Evolutionary conservation across 2,329 filamentous ascomycete genomes (phyloP).

Genomic region (Hymenoscyphus infarciens): DNA sequence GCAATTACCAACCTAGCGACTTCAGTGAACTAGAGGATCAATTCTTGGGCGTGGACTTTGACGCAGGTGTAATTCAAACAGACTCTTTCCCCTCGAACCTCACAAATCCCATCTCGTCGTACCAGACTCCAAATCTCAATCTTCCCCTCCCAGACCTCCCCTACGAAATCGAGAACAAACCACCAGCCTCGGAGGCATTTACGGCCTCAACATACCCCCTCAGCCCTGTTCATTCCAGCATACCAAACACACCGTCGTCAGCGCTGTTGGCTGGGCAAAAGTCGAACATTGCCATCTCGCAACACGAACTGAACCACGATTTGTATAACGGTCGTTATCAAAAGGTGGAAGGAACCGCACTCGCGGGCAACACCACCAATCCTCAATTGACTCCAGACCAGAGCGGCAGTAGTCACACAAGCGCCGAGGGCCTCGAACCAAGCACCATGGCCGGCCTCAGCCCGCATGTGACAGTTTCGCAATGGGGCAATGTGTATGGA

Average conservation of each 20-base stretch:
- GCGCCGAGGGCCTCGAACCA: constrained; percentile 30
- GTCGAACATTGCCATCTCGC: constrained; percentile 20
- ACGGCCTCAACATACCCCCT: constrained; percentile 28
- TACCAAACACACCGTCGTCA: constrained; percentile 29
- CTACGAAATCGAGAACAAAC: constrained; percentile 18
- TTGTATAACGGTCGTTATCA: constrained; percentile 23
- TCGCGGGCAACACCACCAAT: constrained; percentile 16
- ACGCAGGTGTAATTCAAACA: constrained; percentile 28
- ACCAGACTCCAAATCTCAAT: constrained; percentile 20
- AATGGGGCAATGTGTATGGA: constrained; percentile 24
- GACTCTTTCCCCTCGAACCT: constrained; percentile 24
- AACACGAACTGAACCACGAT: constrained; percentile 26
- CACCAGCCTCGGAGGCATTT: constrained; percentile 19
- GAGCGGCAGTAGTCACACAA: constrained; percentile 35
- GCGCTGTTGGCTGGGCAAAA: constrained; percentile 23
- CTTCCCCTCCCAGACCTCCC: constrained; percentile 20
- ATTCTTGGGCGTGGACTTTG: constrained; percentile 36
- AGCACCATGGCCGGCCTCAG: constrained; percentile 26
- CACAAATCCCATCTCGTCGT: constrained; percentile 16
- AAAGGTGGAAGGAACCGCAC: constrained; percentile 15
- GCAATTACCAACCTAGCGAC: constrained; percentile 32
- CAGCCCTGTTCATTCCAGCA: constrained; percentile 31
- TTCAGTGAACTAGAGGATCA: constrained; percentile 32
- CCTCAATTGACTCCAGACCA: constrained; percentile 34
- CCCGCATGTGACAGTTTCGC: constrained; percentile 27